Base-by-base conservation (phyloP, 1,139 yeast genomes). In the Geotrichum cucujoidarum region DNA sequence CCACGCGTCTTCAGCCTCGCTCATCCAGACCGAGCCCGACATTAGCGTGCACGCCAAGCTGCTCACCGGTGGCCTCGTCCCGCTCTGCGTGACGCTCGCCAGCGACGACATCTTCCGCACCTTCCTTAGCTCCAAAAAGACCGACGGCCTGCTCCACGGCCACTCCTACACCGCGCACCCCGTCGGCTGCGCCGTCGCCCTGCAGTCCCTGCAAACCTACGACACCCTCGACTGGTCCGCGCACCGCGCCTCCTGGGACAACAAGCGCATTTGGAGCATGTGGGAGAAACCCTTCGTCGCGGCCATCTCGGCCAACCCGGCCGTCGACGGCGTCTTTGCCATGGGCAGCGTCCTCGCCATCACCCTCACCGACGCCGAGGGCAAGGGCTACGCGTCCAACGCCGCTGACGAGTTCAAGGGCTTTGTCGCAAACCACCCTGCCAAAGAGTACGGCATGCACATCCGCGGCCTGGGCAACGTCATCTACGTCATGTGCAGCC, bases 121-220 rank as follows among this genome's bases (percentile, higher is more conserved):
- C 1, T 61, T 61, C 40, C 34, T 58, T 32, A 54, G 61, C 22
- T 50, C 45, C 22, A 45, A 50, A 17, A 60, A 60, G 42, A 53
- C 53, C 10, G 63, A 60, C 40, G 64, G 64, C 18, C 49, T 61
- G 39, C 52, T 61, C 2, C 64, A 61, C 45, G 65, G 65, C 2
- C 65, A 61, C 41, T 55, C 59, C 21, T 61, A 61, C 38, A 60
- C 64, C 2, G 65, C 64, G 1, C 63, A 61, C 37, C 63, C 65
- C 7, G 55, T 60, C n/a, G 64, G 63, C 5, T 60, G 65, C 39
- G 49, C 55, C n/a, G 64, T 60, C 4, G 65, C 64, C 3, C 40
- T 49, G n/a, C 49, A 53, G 30, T 57, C 64, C 1, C 46, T 61
- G 17, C 49, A 53, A 6, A 42, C 31, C 16, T 47, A 55, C 4